These are phyloP conservation scores for Starmerella potacharoeniae DNA, from an alignment of 805 yeast genomes.

Conservation along the genomic window DNA sequence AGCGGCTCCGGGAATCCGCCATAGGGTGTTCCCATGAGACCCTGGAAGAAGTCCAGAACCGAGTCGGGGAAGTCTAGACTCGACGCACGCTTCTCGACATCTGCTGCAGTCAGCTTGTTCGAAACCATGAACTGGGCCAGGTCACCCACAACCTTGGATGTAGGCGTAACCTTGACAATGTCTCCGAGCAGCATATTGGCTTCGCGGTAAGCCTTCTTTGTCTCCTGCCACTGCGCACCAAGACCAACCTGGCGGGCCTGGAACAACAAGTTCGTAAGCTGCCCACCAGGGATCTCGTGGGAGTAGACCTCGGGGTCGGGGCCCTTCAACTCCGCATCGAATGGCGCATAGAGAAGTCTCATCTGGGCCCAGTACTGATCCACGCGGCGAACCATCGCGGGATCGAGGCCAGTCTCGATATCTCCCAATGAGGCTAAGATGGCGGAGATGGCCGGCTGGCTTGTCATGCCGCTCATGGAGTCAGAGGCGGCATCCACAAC, in stretches of 20 bases:
- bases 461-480: slow-evolving; percentile 96
- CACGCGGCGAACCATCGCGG: slow-evolving; percentile 59
- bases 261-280: slow-evolving; percentile 92
- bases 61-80: slow-evolving; percentile 98
- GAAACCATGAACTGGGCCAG: slow-evolving; percentile 99
- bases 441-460: slow-evolving; percentile 94
- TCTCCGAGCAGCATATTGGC: slow-evolving; percentile 91
- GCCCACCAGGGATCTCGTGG: slow-evolving; percentile 99
- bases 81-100: slow-evolving; percentile 74
- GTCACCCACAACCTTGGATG: slow-evolving; percentile 99
- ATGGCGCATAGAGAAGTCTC: slow-evolving; percentile 90
- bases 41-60: slow-evolving; percentile 96
- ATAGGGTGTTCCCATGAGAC: slow-evolving; percentile 97
- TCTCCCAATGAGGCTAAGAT: slow-evolving; percentile 82
- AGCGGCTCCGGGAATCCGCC: slow-evolving; percentile 99
- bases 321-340: slow-evolving; percentile 97
- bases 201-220: slow-evolving; percentile 84
- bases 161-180: slow-evolving; percentile 96
- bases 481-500: slow-evolving; percentile 95
- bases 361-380: slow-evolving; percentile 98
- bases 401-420: slow-evolving; percentile 59
- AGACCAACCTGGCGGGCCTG: slow-evolving; percentile 98
- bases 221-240: slow-evolving; percentile 93
- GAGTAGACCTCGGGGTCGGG: slow-evolving; percentile 98
- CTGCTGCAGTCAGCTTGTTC: slow-evolving; percentile 75